phyloP scores from a whole-genome alignment of 2,329 filamentous ascomycete species.

The Paraphaeosphaeria sporulosa region DNA sequence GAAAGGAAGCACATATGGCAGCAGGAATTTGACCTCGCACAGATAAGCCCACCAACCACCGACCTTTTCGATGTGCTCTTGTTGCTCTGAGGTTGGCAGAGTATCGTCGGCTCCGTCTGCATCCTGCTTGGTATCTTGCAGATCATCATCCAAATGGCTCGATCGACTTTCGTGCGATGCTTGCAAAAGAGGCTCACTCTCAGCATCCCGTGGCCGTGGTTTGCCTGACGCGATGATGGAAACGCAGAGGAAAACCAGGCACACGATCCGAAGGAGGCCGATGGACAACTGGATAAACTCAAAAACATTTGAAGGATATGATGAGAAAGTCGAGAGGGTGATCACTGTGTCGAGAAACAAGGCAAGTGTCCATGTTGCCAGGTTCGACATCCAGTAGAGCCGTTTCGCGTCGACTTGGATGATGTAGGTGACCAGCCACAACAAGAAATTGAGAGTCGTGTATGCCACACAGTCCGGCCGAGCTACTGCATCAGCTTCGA shows the following conservation, averaged over 20 bases:
- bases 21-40: conserved; percentile 73
- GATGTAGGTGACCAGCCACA: conserved; percentile 13
- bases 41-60: conserved; percentile 78
- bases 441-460: conserved; percentile 7
- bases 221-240: background rate
- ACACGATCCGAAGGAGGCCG: background rate
- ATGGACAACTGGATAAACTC: background rate
- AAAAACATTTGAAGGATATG: background rate
- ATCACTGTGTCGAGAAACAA: background rate
- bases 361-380: background rate
- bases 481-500: background rate
- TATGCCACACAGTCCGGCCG: background rate
- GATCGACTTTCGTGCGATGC: background rate
- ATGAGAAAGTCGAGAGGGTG: background rate
- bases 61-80: conserved; percentile 70
- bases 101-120: conserved; percentile 3
- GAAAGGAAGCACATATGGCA: conserved; percentile 78
- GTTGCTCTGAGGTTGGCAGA: conserved; percentile 24
- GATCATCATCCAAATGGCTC: background rate
- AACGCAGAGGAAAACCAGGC: conserved; percentile 1
- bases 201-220: background rate
- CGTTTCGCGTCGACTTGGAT: conserved; percentile 11
- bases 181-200: background rate
- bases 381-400: conserved; percentile 8
- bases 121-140: conserved; percentile 1